Evolutionary conservation across 2,329 filamentous ascomycete genomes (phyloP), one percentile per base, ranked within the genome.

Genomic region (Triangularia verruculosa): DNA sequence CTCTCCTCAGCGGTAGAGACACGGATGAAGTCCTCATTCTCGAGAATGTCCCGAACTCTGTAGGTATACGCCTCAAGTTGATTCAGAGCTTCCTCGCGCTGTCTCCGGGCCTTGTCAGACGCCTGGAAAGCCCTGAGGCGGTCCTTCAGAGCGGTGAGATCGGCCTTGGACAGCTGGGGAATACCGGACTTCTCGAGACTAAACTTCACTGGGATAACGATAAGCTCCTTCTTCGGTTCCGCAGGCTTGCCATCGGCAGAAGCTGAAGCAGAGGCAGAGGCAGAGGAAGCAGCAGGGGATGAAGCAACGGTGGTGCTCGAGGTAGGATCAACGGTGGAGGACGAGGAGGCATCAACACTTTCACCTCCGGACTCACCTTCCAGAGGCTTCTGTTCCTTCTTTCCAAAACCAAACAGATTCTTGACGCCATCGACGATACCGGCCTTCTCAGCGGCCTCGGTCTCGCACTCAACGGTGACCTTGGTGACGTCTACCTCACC

Each of bases 11-110:
- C 79, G 9, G 89, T 94, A 30, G 93, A 90, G 3, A 84, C 86
- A 12, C 83, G 82, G 59, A 90, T 80, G 74, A 97, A 98, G 0
- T 83, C 82, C 56, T 91, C 87, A 65, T 89, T 89, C 51, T 92
- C 89, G 1, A 97, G 82, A 53, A 96, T 83, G 75, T 97, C 93
- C 25, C 93, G 89, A 27, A 91, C 86, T 72, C 88, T 89, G 82
- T 99, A 99, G 13, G 94, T 97, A 76, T 90, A 98, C 12, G 85
- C 89, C 77, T 99, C 95, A n/a, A 99, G 86, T 68, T 91, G 89
- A 78, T 98, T 99, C 63, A 97, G 81, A 0, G 91, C 87, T 75
- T 97, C 94, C 74, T 97, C 93, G 30, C 93, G 87, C 63, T 87
- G 81, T 34, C 87, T 78, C 58, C 93, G 90, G 27, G 89, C 86